Evolutionary conservation across 495 filamentous ascomycete genomes (phyloP), one percentile per base, ranked within the genome.

Genomic region (Acidiella bohemica): DNA sequence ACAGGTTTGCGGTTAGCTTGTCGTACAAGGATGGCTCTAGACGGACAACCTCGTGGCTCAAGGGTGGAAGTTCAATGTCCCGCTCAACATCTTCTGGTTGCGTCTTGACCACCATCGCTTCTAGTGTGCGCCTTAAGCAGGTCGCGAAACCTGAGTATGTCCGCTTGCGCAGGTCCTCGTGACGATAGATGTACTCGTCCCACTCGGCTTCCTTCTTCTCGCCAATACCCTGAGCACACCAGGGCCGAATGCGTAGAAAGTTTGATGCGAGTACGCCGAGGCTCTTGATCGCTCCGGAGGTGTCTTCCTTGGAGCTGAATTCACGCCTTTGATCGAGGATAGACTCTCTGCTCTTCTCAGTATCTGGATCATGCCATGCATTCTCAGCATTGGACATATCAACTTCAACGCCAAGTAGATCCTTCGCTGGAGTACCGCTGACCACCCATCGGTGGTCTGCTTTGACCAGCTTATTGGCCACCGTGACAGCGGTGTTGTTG

Each of bases 381-480:
- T 39, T 48, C 13, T 58, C 42, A 7, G 47, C 29, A 2, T 64
- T 65, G 3, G 68, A 68, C 38, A 76, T 54, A 29, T 74, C 76
- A 4, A 80, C 66, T 50, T 78, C 73, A 0, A 92, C 68, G 1
- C 86, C 83, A 28, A 82, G 76, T 0, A 96, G 66, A 28, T 84
- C 78, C 42, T 72, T 76, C 8, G 86, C 82, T 11, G 88, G 88
- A 0, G 88, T 96, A 38, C 87, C 88, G 2, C 84, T 90, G 3
- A 94, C 81, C 12, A 94, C 71, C 88, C 88, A 96, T 16, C 80
- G 73, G 9, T 82, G 70, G 24, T 84, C 73, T 17, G 84, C 68
- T 22, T 72, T 67, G 9, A 59, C 43, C 5, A 96, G 64, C 33
- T 70, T 66, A 16, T 80, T 71, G 0, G 88, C 62, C 7, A 84